Percentiles rank a stretch among this genome's conserved stretches.
These are phyloP conservation scores for Blepharisma stoltei DNA, from an alignment of 73 alveolate genomes.

Conservation along the genomic window DNA sequence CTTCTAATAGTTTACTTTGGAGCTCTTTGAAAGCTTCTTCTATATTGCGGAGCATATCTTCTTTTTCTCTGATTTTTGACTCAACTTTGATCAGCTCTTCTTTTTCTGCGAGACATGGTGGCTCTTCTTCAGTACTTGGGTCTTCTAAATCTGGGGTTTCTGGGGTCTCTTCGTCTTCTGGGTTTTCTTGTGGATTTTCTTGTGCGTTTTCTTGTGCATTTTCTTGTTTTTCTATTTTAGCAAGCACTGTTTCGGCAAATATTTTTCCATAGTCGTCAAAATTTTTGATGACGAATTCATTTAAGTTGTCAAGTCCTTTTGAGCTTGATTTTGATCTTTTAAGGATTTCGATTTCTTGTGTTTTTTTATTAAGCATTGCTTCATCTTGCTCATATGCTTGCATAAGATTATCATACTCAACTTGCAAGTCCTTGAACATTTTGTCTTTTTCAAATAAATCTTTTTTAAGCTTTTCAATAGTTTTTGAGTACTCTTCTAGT, in stretches of 20 bases:
- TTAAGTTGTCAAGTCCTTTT: conserved; percentile 3
- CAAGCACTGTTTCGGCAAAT: conserved; percentile 26
- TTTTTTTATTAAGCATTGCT: conserved; percentile 36
- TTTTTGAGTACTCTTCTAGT: conserved; percentile 45
- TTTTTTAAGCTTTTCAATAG: conserved; percentile 41
- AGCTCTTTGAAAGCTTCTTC: conserved; percentile 33
- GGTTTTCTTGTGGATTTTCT: conserved; percentile 8
- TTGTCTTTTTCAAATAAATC: conserved; percentile 33
- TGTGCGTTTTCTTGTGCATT: conserved; percentile 3
- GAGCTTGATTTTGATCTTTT: conserved; percentile 26
- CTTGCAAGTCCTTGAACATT: conserved; percentile 35
- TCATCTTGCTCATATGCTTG: conserved; percentile 40
- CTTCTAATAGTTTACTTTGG: conserved; percentile 32
- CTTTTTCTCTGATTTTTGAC: conserved; percentile 31
- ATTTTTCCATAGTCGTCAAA: conserved; percentile 24
- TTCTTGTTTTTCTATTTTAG: conserved; percentile 30
- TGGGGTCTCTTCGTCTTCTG: conserved; percentile 16
- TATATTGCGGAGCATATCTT: conserved; percentile 28
- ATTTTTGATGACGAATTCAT: conserved; percentile 2
- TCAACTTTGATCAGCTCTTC: conserved; percentile 41
- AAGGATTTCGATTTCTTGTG: conserved; percentile 48
- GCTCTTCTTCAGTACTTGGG: neutral
- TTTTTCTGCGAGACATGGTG: conserved; percentile 29
- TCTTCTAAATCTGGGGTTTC: conserved; percentile 27
- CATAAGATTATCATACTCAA: conserved; percentile 38